phyloP scores from a whole-genome alignment of 352 stramenopile genomes.

The Globisporangium middletonii region DNA sequence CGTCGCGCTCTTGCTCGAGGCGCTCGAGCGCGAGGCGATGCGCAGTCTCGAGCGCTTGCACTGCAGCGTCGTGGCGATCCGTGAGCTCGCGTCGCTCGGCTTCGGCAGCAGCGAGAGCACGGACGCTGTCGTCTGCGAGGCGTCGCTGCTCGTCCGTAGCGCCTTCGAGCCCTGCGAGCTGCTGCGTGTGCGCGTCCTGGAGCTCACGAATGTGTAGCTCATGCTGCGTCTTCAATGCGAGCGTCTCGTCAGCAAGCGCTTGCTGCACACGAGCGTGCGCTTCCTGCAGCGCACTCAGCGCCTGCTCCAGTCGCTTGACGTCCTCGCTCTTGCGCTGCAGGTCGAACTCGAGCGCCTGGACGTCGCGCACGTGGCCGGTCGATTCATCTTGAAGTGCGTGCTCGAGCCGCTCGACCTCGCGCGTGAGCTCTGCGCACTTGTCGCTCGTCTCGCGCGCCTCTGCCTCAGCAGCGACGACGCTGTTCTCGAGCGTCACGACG shows the following conservation, averaged over 20 bases:
- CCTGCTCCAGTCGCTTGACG: background rate
- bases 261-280: background rate
- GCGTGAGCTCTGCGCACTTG: background rate
- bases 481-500: too few species aligned
- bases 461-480: background rate
- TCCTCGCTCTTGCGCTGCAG: constrained; percentile 3
- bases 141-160: background rate
- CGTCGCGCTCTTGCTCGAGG: background rate
- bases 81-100: background rate
- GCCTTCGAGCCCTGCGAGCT: background rate
- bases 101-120: constrained; percentile 1
- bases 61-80: background rate
- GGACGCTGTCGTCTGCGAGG: background rate
- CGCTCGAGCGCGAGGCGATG: background rate
- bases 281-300: background rate
- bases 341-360: constrained; percentile 2
- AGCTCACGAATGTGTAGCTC: background rate
- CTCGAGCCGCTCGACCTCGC: constrained; percentile 2
- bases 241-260: background rate
- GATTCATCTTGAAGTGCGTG: background rate
- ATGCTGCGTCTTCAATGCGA: background rate
- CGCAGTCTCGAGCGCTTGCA: background rate
- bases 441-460: background rate
- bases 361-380: background rate
- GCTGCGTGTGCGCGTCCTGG: background rate